These are phyloP conservation scores for Lumnitzera racemosa DNA, from an alignment of 345 rosid genomes.

Conservation along the genomic window DNA sequence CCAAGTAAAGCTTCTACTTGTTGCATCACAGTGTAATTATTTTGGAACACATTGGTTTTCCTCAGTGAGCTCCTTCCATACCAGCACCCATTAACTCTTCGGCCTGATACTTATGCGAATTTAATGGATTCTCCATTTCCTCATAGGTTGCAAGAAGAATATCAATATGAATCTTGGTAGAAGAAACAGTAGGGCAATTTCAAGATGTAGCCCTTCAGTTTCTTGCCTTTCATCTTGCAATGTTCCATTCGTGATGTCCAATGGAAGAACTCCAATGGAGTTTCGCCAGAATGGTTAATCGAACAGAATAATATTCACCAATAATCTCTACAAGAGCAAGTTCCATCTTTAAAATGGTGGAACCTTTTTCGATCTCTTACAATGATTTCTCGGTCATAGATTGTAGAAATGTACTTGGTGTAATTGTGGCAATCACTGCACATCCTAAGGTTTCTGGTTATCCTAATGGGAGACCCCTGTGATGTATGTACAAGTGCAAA, in stretches of 20 bases:
- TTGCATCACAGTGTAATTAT: too few species aligned
- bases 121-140: background rate
- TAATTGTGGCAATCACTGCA: constrained; percentile 74
- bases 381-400: constrained; percentile 55
- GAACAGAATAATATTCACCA: constrained; percentile 34
- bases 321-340: constrained; percentile 68
- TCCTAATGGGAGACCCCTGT: constrained; percentile 47
- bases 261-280: background rate
- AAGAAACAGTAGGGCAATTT: too few species aligned
- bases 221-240: too few species aligned
- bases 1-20: too few species aligned
- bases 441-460: constrained; percentile 73
- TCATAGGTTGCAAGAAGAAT: constrained; percentile 42
- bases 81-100: too few species aligned
- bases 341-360: constrained; percentile 77
- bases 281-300: too few species aligned
- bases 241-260: background rate
- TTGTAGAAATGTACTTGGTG: constrained; percentile 54
- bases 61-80: too few species aligned
- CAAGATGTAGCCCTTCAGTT: too few species aligned
- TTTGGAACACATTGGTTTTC: too few species aligned
- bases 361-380: constrained; percentile 59
- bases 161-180: background rate
- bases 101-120: background rate
- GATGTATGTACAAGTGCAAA: constrained; percentile 51